These are phyloP conservation scores for Skeletonema grethae DNA, from an alignment of 108 stramenopile genomes.

Conservation along the genomic window DNA sequence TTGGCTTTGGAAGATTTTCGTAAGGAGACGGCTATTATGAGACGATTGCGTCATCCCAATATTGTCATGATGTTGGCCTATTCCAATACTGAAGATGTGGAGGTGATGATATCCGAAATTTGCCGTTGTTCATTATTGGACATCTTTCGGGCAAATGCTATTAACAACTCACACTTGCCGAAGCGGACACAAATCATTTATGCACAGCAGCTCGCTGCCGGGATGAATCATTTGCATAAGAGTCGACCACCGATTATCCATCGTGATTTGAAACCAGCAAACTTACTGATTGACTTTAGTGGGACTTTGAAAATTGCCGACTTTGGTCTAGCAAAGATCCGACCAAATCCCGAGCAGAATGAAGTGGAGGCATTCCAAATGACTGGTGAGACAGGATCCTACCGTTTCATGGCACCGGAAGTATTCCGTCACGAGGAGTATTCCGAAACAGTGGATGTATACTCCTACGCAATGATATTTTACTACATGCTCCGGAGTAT, in stretches of 20 bases:
- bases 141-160: constrained; percentile 74
- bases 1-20: constrained; percentile 82
- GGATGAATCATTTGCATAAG: constrained; percentile 92
- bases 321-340: constrained; percentile 93
- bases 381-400: constrained; percentile 89
- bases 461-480: constrained; percentile 90
- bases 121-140: constrained; percentile 86
- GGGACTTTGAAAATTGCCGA: constrained; percentile 94
- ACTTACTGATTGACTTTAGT: constrained; percentile 83
- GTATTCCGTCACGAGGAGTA: constrained; percentile 84
- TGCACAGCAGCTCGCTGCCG: constrained; percentile 82
- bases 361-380: constrained; percentile 74
- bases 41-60: constrained; percentile 81
- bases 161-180: constrained; percentile 70
- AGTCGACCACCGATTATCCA: constrained; percentile 90
- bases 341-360: constrained; percentile 65
- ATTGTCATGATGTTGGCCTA: constrained; percentile 84
- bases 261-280: constrained; percentile 90
- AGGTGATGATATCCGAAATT: constrained; percentile 87
- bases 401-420: constrained; percentile 93
- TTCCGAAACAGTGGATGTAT: constrained; percentile 90
- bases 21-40: constrained; percentile 73
- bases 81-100: constrained; percentile 73
- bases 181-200: constrained; percentile 71
- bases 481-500: constrained; percentile 76